These are phyloP conservation scores for Metschnikowia noctiluminum DNA, from an alignment of 805 yeast genomes.

Conservation along the genomic window DNA sequence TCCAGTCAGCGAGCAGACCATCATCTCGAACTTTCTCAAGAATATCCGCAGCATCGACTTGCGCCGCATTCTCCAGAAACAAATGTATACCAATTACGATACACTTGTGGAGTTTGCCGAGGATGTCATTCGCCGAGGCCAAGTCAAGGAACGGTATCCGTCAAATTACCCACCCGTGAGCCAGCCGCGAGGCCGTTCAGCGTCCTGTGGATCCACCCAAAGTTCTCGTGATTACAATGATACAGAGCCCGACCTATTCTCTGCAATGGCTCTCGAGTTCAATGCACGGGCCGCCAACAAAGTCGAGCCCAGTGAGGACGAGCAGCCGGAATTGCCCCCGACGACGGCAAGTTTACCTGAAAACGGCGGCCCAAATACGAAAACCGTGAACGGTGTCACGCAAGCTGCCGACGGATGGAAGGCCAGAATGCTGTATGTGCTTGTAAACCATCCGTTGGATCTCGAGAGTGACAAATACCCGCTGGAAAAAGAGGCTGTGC, in stretches of 20 bases:
- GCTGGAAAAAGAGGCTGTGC: constrained; percentile 3
- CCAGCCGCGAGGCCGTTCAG: background rate
- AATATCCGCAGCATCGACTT: constrained; percentile 2
- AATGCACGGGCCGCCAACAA: background rate
- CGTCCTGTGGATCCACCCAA: background rate
- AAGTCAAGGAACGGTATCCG: constrained; percentile 3
- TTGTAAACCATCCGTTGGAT: constrained; percentile 2
- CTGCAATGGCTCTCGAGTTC: background rate
- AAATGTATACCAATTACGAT: constrained; percentile 2
- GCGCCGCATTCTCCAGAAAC: constrained; percentile 2
- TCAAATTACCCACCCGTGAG: background rate
- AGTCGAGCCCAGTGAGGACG: background rate
- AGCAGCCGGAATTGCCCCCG: background rate
- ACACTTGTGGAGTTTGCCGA: constrained; percentile 2
- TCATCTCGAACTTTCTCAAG: background rate
- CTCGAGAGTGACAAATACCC: background rate
- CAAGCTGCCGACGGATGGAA: background rate
- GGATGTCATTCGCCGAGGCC: constrained; percentile 1
- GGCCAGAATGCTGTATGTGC: constrained; percentile 2
- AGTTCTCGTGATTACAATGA: background rate
- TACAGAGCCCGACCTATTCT: background rate
- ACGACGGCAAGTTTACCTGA: background rate
- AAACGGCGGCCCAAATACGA: no score
- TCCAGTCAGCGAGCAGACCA: constrained; percentile 2
- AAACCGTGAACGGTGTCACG: no score